Evolutionary conservation across 306 rosid species (phyloP).

Genomic region (Rosa rugosa): DNA sequence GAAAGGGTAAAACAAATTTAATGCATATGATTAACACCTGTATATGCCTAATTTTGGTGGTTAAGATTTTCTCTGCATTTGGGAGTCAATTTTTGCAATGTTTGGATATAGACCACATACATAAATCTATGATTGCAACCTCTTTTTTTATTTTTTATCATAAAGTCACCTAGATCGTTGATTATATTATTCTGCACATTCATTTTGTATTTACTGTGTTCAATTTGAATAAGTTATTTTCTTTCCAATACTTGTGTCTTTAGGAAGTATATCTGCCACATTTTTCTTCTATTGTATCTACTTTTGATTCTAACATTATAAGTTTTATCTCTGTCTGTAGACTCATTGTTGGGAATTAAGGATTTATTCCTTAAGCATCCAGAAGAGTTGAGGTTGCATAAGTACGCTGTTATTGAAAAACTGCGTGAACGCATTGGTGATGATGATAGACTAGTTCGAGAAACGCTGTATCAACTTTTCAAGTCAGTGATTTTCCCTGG

Average conservation of each 20-base stretch:
- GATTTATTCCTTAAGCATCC: slow-evolving; percentile 68
- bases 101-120: not conserved
- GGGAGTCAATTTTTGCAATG: no score
- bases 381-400: slow-evolving; percentile 64
- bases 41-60: not conserved
- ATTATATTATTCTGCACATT: not conserved
- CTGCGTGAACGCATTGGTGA: slow-evolving; percentile 83
- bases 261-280: not conserved
- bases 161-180: not conserved
- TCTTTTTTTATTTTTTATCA: not conserved
- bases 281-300: slow-evolving; percentile 18
- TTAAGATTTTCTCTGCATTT: not conserved
- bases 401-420: slow-evolving; percentile 64
- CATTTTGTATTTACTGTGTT: slow-evolving; percentile 1
- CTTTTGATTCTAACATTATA: slow-evolving; percentile 19
- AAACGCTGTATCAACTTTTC: slow-evolving; percentile 62
- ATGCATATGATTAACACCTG: not conserved
- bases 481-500: slow-evolving; percentile 66
- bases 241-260: not conserved
- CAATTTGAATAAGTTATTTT: not conserved
- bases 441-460: slow-evolving; percentile 70
- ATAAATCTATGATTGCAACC: not conserved
- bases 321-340: slow-evolving; percentile 27
- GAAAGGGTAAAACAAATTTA: not conserved
- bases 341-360: slow-evolving; percentile 82